A percentile compares a stretch with the other conserved stretches of the same genome.
Evolutionary conservation across 345 rosid species (phyloP).

Genomic region (Eutrema heterophyllum): DNA sequence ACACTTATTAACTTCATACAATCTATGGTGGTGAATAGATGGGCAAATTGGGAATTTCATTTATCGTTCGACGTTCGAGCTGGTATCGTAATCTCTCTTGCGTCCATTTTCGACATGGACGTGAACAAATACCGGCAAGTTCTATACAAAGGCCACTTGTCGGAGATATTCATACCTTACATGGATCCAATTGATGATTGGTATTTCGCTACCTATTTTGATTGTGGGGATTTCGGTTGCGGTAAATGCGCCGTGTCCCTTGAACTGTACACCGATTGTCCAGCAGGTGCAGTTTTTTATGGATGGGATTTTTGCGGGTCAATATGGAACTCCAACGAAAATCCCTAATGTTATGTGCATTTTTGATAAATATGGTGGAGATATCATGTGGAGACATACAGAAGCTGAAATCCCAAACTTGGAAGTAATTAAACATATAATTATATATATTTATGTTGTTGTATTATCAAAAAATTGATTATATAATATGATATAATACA

Average conservation of each 20-base stretch:
- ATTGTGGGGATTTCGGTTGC: slow-evolving; percentile 47
- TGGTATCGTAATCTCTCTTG: slow-evolving; percentile 44
- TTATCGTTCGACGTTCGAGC: slow-evolving; percentile 47
- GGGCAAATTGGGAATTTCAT: slow-evolving; percentile 58
- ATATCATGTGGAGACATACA: slow-evolving; percentile 33
- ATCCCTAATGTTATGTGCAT: slow-evolving; percentile 39
- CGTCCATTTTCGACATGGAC: slow-evolving; percentile 46
- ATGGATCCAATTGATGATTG: slow-evolving; percentile 44
- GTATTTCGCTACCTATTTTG: slow-evolving; percentile 39
- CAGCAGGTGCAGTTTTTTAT: slow-evolving; percentile 45
- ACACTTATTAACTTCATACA: background rate
- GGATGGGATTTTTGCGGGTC: slow-evolving; percentile 40
- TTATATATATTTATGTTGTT: background rate
- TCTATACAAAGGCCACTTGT: slow-evolving; percentile 43
- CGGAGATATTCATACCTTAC: slow-evolving; percentile 56
- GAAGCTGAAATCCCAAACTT: slow-evolving; percentile 25
- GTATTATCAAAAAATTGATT: background rate
- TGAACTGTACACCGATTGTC: slow-evolving; percentile 46
- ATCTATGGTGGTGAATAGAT: slow-evolving; percentile 20
- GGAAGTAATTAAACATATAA: background rate
- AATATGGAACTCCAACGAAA: slow-evolving; percentile 37
- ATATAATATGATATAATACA: background rate
- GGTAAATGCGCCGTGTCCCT: slow-evolving; percentile 43
- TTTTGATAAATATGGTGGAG: slow-evolving; percentile 55
- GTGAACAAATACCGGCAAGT: slow-evolving; percentile 37